Base-by-base conservation (phyloP, 176 grass and related monocot species). In the Eleusine indica region DNA sequence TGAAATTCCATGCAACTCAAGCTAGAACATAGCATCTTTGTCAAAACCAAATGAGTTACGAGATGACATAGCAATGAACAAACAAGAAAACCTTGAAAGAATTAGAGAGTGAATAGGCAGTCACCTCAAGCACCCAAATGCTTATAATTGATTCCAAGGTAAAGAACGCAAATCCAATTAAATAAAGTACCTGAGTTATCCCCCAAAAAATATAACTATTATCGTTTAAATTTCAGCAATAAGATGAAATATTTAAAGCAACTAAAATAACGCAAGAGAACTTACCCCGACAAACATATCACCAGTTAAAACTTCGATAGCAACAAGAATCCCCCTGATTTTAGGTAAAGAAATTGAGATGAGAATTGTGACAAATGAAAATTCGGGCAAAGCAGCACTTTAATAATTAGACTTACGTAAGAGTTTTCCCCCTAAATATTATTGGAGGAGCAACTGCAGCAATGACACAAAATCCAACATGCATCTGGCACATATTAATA, bases 51-150 rank as follows among this genome's bases (percentile, higher is more conserved):
- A 41, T 30, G 42, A 80, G 30, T 74, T 74, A 46, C 58, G 54
- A 77, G 65, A 10, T 56, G 52, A 21, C 4, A 58, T 60, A 9
- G 62, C 32, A 68, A 57, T 40, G 52, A 85, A 15, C 46, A 69
- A 40, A 28, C 25, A 54, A 75, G 70, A 62, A 7, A 82, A 38
- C 44, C 30, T 43, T 68, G 6, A 38, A 56, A 86, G 17, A 84
- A 35, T 66, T 52, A 19, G 21, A 74, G 51, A 8, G 28, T 15
- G 25, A 39, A 86, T 87, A 67, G 78, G 28, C 16, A 90, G 74
- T 77, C 73, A 95, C 95, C 92, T 98, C 86, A 80, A 95, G 85
- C 53, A 98, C 95, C 95, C 95, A 98, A 30, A 98, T 62, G 73
- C 95, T 98, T 75, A 98, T 84, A 67, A 95, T 73, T 29, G 82